These are phyloP conservation scores for Penicillium robsamsonii DNA, from an alignment of 495 filamentous ascomycete species.

Conservation along the genomic window DNA sequence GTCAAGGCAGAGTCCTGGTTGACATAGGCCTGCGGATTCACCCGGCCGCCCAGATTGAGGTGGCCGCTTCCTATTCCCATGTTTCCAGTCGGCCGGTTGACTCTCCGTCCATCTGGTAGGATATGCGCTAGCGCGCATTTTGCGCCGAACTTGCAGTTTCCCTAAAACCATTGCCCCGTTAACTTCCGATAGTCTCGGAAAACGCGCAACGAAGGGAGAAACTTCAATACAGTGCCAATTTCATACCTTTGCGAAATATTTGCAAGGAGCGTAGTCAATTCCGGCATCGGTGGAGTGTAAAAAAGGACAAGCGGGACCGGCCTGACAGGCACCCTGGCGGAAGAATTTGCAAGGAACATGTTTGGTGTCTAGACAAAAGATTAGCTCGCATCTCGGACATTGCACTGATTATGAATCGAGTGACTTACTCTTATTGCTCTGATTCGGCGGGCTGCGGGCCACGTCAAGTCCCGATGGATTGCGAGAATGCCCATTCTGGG, in stretches of 20 bases:
- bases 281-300: slow-evolving; percentile 82
- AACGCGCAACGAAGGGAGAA: too few species aligned
- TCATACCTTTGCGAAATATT: slow-evolving; percentile 95
- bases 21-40: slow-evolving; percentile 65
- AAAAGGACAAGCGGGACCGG: slow-evolving; percentile 93
- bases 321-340: slow-evolving; percentile 92
- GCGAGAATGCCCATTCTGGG: slow-evolving; percentile 48
- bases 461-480: slow-evolving; percentile 48
- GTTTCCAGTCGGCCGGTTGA: slow-evolving; percentile 61
- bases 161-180: slow-evolving; percentile 49
- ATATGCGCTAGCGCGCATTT: slow-evolving; percentile 97
- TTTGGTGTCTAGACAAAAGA: slow-evolving; percentile 68
- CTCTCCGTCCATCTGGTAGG: slow-evolving; percentile 85
- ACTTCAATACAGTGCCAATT: background rate
- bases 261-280: slow-evolving; percentile 83
- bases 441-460: slow-evolving; percentile 74
- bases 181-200: slow-evolving; percentile 4
- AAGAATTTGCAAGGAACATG: slow-evolving; percentile 99
- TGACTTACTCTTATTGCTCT: slow-evolving; percentile 65
- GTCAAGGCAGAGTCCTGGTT: slow-evolving; percentile 73
- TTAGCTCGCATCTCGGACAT: slow-evolving; percentile 14
- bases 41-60: slow-evolving; percentile 67
- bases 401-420: background rate
- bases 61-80: slow-evolving; percentile 49
- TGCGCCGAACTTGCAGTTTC: slow-evolving; percentile 97